phyloP scores from a whole-genome alignment of 306 rosid species.

The Vigna radiata region DNA sequence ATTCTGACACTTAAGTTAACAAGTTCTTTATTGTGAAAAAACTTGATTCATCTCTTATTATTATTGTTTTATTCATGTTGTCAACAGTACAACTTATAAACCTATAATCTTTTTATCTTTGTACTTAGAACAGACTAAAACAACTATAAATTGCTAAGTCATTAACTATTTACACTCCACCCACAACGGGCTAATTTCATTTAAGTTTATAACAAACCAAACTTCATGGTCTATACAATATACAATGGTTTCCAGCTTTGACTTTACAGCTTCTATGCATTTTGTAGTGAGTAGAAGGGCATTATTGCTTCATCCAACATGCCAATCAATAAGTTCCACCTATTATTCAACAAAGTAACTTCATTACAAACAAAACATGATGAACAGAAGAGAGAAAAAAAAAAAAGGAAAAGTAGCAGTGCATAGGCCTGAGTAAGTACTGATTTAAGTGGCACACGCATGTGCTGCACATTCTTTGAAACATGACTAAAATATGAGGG shows the following conservation, averaged over 20 bases:
- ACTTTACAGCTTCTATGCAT: conserved; percentile 46
- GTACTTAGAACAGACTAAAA: no score
- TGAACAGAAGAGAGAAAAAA: neutral
- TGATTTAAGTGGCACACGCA: conserved; percentile 49
- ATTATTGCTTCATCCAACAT: conserved; percentile 32
- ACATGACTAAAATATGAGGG: conserved; percentile 29
- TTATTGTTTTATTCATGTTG: no score
- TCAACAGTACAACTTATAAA: no score
- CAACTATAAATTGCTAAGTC: no score
- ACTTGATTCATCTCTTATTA: no score
- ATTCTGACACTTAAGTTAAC: no score
- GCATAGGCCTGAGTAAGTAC: conserved; percentile 14
- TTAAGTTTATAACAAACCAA: no score
- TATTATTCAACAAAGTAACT: conserved; percentile 28
- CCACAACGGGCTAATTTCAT: no score
- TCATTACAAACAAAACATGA: conserved; percentile 28
- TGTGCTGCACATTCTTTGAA: conserved; percentile 55
- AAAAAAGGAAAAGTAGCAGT: neutral
- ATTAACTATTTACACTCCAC: no score
- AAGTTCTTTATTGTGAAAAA: no score
- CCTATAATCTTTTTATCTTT: no score
- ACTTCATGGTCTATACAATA: conserved; percentile 26
- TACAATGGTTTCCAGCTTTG: conserved; percentile 35
- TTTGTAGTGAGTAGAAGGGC: conserved; percentile 12
- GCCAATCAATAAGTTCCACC: conserved; percentile 41